Evolutionary conservation across 805 yeast species (phyloP).

Genomic region (Pichia paraexigua): DNA sequence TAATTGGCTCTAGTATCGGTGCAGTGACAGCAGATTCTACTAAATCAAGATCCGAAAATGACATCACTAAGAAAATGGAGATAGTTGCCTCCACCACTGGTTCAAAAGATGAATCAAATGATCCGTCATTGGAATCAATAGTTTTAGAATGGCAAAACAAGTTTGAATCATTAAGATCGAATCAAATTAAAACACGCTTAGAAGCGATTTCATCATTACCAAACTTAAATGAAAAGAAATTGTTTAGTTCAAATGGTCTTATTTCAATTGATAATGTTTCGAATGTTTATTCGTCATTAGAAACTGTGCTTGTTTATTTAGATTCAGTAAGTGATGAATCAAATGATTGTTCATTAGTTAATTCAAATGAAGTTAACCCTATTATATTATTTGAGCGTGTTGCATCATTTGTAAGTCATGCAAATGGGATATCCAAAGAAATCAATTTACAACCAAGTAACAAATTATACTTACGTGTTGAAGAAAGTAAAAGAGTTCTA

Average conservation of each 20-base stretch:
- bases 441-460: slow-evolving; percentile 19
- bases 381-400: slow-evolving; percentile 43
- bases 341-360: slow-evolving; percentile 3
- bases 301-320: slow-evolving; percentile 32
- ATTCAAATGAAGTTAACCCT: slow-evolving; percentile 4
- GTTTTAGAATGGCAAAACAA: slow-evolving; percentile 41
- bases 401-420: slow-evolving; percentile 40
- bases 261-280: slow-evolving; percentile 39
- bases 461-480: slow-evolving; percentile 8
- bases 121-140: slow-evolving; percentile 12
- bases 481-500: slow-evolving; percentile 38
- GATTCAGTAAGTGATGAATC: slow-evolving; percentile 9
- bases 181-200: slow-evolving; percentile 12
- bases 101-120: background rate
- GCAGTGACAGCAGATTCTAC: background rate
- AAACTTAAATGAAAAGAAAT: background rate
- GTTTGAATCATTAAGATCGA: slow-evolving; percentile 39
- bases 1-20: background rate
- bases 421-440: slow-evolving; percentile 31
- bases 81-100: background rate
- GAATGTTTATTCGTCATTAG: slow-evolving; percentile 41
- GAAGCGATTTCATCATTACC: background rate
- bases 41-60: background rate
- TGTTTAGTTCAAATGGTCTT: slow-evolving; percentile 31
- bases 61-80: background rate